Evolutionary conservation across 2,329 filamentous ascomycete species (phyloP).

Genomic region (Trichoderma sp.): DNA sequence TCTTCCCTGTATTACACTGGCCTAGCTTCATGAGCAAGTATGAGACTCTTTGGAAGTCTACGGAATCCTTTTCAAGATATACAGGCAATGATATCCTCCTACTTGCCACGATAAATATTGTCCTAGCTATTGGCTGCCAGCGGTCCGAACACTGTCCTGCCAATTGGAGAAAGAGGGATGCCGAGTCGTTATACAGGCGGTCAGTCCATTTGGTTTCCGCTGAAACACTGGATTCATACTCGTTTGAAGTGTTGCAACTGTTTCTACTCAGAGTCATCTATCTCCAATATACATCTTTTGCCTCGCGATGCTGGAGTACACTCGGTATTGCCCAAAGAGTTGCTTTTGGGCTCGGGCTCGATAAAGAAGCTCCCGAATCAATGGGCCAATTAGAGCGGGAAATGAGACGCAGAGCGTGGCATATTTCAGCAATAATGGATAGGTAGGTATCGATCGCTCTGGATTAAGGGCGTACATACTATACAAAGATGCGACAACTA

Average conservation of each 20-base stretch:
- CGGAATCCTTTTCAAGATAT: neutral
- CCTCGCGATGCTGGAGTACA: constrained; percentile 13
- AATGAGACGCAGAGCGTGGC: constrained; percentile 14
- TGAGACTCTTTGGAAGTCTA: constrained; percentile 1
- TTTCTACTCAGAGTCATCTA: constrained; percentile 1
- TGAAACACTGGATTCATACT: constrained; percentile 7
- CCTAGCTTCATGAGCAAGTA: constrained; percentile 2
- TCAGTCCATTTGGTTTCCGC: constrained; percentile 8
- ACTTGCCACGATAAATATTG: constrained; percentile 2
- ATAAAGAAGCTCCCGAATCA: neutral
- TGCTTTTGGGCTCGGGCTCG: constrained; percentile 3
- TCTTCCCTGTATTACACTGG: neutral
- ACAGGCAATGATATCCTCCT: neutral
- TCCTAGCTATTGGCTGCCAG: constrained; percentile 2
- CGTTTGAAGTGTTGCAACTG: neutral
- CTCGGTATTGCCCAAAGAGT: constrained; percentile 10
- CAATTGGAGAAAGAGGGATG: constrained; percentile 2
- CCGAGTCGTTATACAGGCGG: constrained; percentile 8
- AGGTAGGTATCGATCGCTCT: neutral
- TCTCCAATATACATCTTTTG: constrained; percentile 10
- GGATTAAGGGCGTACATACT: neutral
- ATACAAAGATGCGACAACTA: neutral
- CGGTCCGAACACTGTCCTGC: constrained; percentile 8
- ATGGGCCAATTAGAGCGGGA: constrained; percentile 4
- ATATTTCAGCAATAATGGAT: neutral